These are phyloP conservation scores for Perkinsus chesapeaki DNA, from an alignment of 169 alveolate species.

Conservation along the genomic window DNA sequence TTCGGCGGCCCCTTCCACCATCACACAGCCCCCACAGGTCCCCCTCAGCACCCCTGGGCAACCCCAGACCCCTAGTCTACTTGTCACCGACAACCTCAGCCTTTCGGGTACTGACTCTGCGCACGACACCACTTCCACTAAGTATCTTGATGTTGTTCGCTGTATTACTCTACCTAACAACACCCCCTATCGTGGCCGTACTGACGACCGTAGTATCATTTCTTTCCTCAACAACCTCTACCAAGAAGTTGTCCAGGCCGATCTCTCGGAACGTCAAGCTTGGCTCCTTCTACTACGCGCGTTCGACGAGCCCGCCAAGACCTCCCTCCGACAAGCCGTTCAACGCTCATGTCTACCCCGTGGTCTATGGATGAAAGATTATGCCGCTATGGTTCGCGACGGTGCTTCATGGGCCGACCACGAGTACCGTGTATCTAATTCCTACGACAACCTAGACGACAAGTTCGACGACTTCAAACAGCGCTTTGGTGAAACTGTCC, in stretches of 20 bases:
- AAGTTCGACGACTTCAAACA: not conserved
- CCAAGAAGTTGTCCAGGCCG: not conserved
- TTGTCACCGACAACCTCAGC: not conserved
- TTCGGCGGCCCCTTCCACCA: not conserved
- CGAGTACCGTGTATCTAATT: not conserved
- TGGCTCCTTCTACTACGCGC: not conserved
- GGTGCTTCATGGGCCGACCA: not conserved
- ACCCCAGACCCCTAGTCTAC: not conserved
- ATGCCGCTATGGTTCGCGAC: not conserved
- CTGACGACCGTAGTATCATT: not conserved
- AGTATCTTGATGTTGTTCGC: not conserved
- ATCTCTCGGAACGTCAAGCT: not conserved
- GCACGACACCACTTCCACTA: not conserved
- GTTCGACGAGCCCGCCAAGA: not conserved
- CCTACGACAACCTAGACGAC: not conserved
- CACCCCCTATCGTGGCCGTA: not conserved
- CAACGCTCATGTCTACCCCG: not conserved
- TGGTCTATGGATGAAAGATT: not conserved
- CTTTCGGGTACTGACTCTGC: not conserved
- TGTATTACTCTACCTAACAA: not conserved
- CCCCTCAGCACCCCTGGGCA: not conserved
- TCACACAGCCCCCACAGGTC: not conserved
- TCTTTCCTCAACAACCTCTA: not conserved
- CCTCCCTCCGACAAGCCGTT: not conserved
- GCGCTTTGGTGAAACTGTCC: not conserved